These are phyloP conservation scores for Ramichloridium luteum DNA, from an alignment of 2,329 filamentous ascomycete species.

Conservation along the genomic window DNA sequence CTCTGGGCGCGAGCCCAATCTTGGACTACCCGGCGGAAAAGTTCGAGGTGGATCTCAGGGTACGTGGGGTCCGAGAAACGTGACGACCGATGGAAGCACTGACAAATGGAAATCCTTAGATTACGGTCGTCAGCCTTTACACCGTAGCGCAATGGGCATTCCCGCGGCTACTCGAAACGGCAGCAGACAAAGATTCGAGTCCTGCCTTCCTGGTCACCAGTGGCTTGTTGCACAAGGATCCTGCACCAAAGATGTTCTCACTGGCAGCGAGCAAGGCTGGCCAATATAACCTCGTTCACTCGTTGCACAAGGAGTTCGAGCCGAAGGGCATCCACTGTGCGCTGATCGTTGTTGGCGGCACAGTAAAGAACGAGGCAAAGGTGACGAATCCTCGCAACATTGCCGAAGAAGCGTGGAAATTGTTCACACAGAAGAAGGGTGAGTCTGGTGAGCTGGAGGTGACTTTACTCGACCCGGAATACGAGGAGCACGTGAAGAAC, in stretches of 20 bases:
- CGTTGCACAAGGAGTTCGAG: constrained; percentile 30
- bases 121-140: constrained; percentile 36
- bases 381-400: constrained; percentile 33
- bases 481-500: constrained; percentile 9
- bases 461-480: constrained; percentile 13
- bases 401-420: constrained; percentile 31
- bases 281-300: constrained; percentile 38
- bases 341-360: constrained; percentile 33
- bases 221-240: constrained; percentile 33
- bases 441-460: constrained; percentile 27
- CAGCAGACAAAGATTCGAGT: constrained; percentile 9
- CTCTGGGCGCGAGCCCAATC: constrained; percentile 30
- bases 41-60: constrained; percentile 38
- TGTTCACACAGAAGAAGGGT: constrained; percentile 28
- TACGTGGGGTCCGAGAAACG: constrained; percentile 11
- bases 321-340: constrained; percentile 33
- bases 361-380: constrained; percentile 28
- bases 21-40: constrained; percentile 31
- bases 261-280: constrained; percentile 38
- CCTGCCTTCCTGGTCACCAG: constrained; percentile 38
- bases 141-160: constrained; percentile 33
- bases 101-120: constrained; percentile 20
- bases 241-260: constrained; percentile 31
- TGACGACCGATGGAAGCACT: constrained; percentile 1
- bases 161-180: constrained; percentile 25